phyloP scores from a whole-genome alignment of 1,284 basidiomycete species.

The Exobasidium rhododendri region DNA sequence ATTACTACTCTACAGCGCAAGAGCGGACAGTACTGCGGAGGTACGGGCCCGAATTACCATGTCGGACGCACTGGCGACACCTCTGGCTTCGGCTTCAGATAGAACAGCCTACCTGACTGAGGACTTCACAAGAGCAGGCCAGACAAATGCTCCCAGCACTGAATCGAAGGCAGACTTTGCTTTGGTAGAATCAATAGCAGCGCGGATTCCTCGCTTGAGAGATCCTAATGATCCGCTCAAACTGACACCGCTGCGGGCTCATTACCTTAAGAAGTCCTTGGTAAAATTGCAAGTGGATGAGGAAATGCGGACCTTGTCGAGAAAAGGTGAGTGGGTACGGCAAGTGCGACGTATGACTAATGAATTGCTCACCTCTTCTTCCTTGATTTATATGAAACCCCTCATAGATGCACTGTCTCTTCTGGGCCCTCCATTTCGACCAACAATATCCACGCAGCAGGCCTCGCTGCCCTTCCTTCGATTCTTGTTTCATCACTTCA shows the following conservation, averaged over 20 bases:
- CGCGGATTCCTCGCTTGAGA: constrained; percentile 18
- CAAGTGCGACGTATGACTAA: neutral
- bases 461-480: constrained; percentile 47
- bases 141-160: neutral
- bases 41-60: neutral
- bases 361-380: neutral
- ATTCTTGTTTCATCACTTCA: constrained; percentile 52
- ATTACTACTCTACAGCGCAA: too few species aligned
- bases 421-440: constrained; percentile 52
- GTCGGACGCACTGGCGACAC: neutral
- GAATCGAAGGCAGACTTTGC: constrained; percentile 3
- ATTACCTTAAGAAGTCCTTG: constrained; percentile 93
- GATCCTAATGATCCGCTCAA: constrained; percentile 23
- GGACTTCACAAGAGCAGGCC: constrained; percentile 3
- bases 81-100: neutral
- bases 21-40: too few species aligned
- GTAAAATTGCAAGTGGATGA: constrained; percentile 75
- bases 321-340: constrained; percentile 20
- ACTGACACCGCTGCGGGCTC: constrained; percentile 81
- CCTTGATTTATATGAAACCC: neutral
- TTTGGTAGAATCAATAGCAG: constrained; percentile 16
- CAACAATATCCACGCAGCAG: constrained; percentile 25
- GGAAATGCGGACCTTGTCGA: constrained; percentile 37
- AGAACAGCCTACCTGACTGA: neutral
- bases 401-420: constrained; percentile 48